Base-by-base conservation (phyloP, 148 eudicot genomes). In the Beta vulgaris region DNA sequence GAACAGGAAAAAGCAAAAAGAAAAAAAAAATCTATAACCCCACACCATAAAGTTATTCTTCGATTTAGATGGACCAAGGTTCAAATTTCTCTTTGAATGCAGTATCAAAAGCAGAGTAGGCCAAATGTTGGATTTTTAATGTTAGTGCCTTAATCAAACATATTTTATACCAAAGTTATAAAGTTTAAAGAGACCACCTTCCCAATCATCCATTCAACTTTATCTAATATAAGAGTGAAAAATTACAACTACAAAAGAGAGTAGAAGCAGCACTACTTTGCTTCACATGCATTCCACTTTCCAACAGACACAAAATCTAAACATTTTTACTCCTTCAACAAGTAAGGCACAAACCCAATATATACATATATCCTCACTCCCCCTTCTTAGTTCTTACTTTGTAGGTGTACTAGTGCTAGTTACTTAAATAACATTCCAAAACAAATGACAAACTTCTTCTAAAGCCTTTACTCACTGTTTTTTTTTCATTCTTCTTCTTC, bases 261-360 rank as follows among this genome's bases (percentile, higher is more conserved):
- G 74, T 40, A 19, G n/a, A 21, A 15, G 48, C 76, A 85, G 57
- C 66, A 71, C 72, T 73, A 59, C 93, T 90, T 92, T 92, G 81
- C 84, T 72, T 89, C 96, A 90, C 98, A 90, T 90, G 96, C 90
- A 83, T 81, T 82, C 87, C 88, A 87, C 91, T 89, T 89, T 87
- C 78, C 49, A 59, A 82, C 69, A 84, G 66, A 74, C 81, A 87
- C 76, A 84, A 86, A 78, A 86, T 75, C 84, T 78, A 76, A 78
- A 76, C 80, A 73, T 71, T 78, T 86, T 83, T 83, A 78, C 86
- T 77, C 86, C 39, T 58, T 78, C 77, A 34, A 86, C 98, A 93
- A 86, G 98, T 71, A 90, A 93, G 90, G 98, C 90, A 93, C 89
- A 91, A 79, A 68, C 57, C 28, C 16, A 14, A 10, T 32, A 31